A percentile compares a stretch with the other conserved stretches of the same genome.
phyloP scores from a whole-genome alignment of 192 early-diverging fungal species.

The Coemansia sp. region DNA sequence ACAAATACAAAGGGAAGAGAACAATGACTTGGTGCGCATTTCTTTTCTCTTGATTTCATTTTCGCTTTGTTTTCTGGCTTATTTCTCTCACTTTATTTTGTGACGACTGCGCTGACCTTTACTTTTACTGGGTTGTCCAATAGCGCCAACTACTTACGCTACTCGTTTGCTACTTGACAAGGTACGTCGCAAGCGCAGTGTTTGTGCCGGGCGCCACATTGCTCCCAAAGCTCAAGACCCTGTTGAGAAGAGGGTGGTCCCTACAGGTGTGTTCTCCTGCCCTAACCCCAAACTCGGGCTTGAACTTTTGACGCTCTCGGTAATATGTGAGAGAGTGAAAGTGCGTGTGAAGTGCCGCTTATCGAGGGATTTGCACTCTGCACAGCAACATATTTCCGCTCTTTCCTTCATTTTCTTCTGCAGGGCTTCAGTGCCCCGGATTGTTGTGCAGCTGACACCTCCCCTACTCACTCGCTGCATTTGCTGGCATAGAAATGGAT shows the following conservation, averaged over 20 bases:
- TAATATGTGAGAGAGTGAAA: background rate
- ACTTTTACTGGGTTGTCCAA: background rate
- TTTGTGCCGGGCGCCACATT: background rate
- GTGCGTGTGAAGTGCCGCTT: background rate
- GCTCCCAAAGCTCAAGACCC: background rate
- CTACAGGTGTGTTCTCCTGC: background rate
- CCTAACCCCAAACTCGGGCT: background rate
- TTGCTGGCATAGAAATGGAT: background rate
- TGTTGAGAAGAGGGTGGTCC: background rate
- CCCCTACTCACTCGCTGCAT: background rate
- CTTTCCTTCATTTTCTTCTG: background rate
- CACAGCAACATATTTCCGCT: too few relatives aligned
- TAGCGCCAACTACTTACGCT: too few relatives aligned
- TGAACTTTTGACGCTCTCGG: background rate
- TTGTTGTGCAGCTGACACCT: background rate
- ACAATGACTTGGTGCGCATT: background rate
- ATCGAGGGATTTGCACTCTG: background rate
- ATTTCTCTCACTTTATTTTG: conserved; percentile 4
- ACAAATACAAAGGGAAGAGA: background rate
- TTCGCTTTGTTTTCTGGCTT: background rate
- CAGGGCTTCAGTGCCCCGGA: background rate
- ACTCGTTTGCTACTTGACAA: background rate
- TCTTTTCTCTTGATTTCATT: background rate
- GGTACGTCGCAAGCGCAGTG: background rate
- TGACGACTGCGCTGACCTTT: background rate